Conservation (phyloP, 176 grass and related monocot species). For the Musa beccarii region DNA sequence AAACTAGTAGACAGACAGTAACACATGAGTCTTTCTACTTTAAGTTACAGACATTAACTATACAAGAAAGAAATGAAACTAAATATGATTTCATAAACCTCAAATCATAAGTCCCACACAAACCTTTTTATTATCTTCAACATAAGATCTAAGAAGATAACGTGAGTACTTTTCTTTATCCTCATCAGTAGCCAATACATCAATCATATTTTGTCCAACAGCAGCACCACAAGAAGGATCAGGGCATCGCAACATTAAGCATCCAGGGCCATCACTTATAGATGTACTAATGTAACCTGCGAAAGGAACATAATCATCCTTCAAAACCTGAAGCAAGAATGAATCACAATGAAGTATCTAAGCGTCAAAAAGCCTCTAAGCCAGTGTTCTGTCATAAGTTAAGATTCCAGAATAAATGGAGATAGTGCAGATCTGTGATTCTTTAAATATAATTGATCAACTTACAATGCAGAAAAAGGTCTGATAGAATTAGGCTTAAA, state of each 20-base stretch:
- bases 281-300: slow-evolving; percentile 95
- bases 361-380: background rate
- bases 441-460: no score
- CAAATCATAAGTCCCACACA: background rate
- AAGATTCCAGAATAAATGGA: no score
- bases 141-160: slow-evolving; percentile 91
- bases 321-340: background rate
- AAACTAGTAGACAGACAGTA: no score
- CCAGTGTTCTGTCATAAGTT: background rate
- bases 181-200: slow-evolving; percentile 47
- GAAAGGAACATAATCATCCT: background rate
- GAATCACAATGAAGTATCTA: no score
- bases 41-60: no score
- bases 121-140: slow-evolving; percentile 99
- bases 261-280: slow-evolving; percentile 98
- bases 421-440: no score
- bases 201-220: slow-evolving; percentile 81
- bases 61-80: no score
- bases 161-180: slow-evolving; percentile 77
- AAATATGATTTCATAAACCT: no score
- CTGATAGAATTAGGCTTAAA: no score
- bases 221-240: slow-evolving; percentile 87
- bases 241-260: slow-evolving; percentile 90
- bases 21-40: no score
- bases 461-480: no score